A percentile compares a stretch with the other conserved stretches of the same genome.
Conservation (phyloP, 2,329 filamentous ascomycete genomes). For the Colletotrichum horii region DNA sequence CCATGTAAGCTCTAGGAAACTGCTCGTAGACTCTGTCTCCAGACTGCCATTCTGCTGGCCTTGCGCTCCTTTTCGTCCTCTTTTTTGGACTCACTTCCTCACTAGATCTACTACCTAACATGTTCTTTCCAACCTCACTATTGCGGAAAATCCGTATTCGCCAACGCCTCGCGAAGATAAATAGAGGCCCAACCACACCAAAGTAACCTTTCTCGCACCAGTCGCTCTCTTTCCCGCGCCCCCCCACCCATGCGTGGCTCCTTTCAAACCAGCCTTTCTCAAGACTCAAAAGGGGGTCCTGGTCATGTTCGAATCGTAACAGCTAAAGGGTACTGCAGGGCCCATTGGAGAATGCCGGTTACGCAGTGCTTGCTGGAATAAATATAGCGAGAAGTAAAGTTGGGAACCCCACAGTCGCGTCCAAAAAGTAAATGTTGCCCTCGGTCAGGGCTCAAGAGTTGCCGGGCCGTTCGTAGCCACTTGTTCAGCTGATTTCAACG, state of each 20-base stretch:
- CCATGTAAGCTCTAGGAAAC: slow-evolving; percentile 23
- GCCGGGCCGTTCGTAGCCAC: not conserved
- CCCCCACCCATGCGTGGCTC: not conserved
- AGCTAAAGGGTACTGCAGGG: not conserved
- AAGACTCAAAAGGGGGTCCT: not conserved
- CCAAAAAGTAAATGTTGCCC: not conserved
- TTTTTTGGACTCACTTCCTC: not conserved
- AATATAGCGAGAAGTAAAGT: slow-evolving; percentile 17
- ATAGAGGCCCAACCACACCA: not conserved
- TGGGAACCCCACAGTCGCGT: not conserved
- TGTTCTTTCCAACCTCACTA: not conserved
- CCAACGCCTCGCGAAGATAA: slow-evolving; percentile 22
- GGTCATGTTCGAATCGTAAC: slow-evolving; percentile 3
- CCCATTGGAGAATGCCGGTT: not conserved
- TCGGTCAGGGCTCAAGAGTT: not conserved
- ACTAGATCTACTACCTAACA: not conserved
- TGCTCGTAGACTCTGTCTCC: slow-evolving; percentile 18
- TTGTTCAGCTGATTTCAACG: slow-evolving; percentile 47
- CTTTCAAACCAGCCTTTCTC: not conserved
- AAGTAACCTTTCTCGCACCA: not conserved
- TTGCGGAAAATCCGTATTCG: slow-evolving; percentile 13
- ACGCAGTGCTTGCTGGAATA: slow-evolving; percentile 7
- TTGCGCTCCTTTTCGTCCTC: slow-evolving; percentile 11
- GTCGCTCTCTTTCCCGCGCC: not conserved
- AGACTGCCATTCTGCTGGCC: slow-evolving; percentile 10